Evolutionary conservation across 2,329 filamentous ascomycete species (phyloP).

Genomic region (Aureobasidium mangrovei): DNA sequence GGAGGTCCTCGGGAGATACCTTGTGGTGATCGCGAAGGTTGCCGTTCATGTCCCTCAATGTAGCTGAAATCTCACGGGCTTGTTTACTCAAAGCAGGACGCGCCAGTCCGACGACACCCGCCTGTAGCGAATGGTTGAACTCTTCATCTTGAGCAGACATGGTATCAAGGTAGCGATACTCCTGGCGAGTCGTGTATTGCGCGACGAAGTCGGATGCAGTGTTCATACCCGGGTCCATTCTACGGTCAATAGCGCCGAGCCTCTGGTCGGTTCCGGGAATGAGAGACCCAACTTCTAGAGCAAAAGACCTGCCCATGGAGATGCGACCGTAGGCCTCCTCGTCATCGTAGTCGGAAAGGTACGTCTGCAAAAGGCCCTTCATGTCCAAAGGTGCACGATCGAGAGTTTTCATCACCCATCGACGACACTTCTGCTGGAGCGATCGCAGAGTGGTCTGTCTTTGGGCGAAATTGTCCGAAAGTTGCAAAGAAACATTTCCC

Average conservation of each 20-base stretch:
- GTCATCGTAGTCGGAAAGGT: slow-evolving; percentile 89
- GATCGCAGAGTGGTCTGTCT: slow-evolving; percentile 69
- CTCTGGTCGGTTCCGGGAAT: slow-evolving; percentile 82
- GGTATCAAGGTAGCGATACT: slow-evolving; percentile 81
- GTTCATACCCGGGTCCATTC: slow-evolving; percentile 69
- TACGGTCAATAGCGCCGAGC: slow-evolving; percentile 68
- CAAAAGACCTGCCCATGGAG: slow-evolving; percentile 86
- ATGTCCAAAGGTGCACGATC: slow-evolving; percentile 84
- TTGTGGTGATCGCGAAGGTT: slow-evolving; percentile 60
- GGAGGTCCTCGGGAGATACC: slow-evolving; percentile 64
- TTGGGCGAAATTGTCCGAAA: slow-evolving; percentile 88
- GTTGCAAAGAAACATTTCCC: slow-evolving; percentile 71
- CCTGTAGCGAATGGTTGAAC: slow-evolving; percentile 21
- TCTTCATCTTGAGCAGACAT: slow-evolving; percentile 60
- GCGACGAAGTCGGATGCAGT: slow-evolving; percentile 93
- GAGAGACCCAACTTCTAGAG: slow-evolving; percentile 79
- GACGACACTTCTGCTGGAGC: slow-evolving; percentile 66
- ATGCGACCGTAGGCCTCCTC: slow-evolving; percentile 86
- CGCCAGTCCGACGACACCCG: neutral
- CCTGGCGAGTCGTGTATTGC: slow-evolving; percentile 93
- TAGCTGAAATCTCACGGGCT: slow-evolving; percentile 41
- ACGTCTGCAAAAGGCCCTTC: slow-evolving; percentile 91
- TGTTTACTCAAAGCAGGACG: slow-evolving; percentile 11
- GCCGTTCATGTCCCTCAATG: slow-evolving; percentile 64
- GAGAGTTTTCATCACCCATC: slow-evolving; percentile 73